Evolutionary conservation across 148 eudicot genomes (phyloP).

Genomic region (Euryodendron excelsum): DNA sequence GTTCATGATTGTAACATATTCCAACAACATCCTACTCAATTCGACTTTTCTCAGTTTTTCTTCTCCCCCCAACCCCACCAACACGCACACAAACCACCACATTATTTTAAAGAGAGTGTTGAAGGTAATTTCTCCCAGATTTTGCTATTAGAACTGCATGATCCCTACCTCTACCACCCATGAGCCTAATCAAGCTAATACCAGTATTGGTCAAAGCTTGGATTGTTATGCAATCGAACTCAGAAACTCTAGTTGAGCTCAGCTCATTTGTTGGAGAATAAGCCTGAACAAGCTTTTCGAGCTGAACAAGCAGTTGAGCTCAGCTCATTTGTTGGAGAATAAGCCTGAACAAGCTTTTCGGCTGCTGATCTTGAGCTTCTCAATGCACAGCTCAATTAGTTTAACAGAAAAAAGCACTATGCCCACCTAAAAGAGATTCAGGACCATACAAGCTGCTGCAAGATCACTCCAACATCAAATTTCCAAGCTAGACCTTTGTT

Average conservation of each 20-base stretch:
- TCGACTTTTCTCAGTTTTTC: too few species aligned
- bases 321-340: neutral
- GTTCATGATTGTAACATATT: neutral
- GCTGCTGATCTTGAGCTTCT: neutral
- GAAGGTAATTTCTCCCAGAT: neutral
- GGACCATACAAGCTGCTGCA: neutral
- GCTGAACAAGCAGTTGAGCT: too few species aligned
- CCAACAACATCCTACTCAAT: neutral
- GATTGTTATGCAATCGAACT: neutral
- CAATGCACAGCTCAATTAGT: neutral
- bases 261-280: neutral
- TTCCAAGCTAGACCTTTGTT: constrained; percentile 9
- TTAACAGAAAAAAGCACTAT: neutral
- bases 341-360: constrained; percentile 3
- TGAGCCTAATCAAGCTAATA: constrained; percentile 3
- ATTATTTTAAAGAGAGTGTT: too few species aligned
- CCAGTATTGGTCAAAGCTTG: constrained; percentile 3
- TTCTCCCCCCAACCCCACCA: too few species aligned
- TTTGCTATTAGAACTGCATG: neutral
- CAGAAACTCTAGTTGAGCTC: neutral
- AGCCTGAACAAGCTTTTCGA: constrained; percentile 2
- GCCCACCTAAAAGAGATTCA: constrained; percentile 10
- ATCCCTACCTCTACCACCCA: neutral
- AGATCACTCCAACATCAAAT: neutral
- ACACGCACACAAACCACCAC: too few species aligned